Evolutionary conservation across 352 stramenopile genomes (phyloP).

Genomic region (Phytophthora constricta): DNA sequence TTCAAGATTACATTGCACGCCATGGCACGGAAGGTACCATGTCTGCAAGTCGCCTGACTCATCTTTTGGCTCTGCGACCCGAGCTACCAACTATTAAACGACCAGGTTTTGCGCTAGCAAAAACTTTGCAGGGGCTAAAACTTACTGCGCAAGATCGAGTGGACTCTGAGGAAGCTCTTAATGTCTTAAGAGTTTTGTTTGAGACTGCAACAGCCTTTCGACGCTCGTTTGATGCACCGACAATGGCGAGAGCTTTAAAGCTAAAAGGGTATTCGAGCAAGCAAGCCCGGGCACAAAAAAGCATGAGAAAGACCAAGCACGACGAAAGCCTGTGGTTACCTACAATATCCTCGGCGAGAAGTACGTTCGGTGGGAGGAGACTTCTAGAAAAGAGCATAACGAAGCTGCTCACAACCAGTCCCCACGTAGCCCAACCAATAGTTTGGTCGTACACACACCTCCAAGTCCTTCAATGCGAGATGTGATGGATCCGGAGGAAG

Average conservation of each 20-base stretch:
- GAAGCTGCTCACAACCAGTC: constrained; percentile 9
- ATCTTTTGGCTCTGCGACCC: constrained; percentile 49
- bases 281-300: constrained; percentile 28
- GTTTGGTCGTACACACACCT: constrained; percentile 24
- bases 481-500: not conserved
- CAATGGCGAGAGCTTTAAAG: constrained; percentile 14
- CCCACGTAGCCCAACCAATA: constrained; percentile 16
- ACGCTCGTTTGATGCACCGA: constrained; percentile 20
- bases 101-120: constrained; percentile 39
- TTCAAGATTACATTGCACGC: constrained; percentile 50
- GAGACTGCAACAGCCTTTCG: constrained; percentile 10
- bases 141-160: constrained; percentile 33
- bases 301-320: constrained; percentile 27
- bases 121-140: constrained; percentile 41
- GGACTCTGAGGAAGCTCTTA: constrained; percentile 29
- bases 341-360: constrained; percentile 81
- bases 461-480: constrained; percentile 20
- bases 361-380: constrained; percentile 55
- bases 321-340: constrained; percentile 51
- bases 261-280: constrained; percentile 13
- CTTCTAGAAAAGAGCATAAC: constrained; percentile 3
- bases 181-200: constrained; percentile 31
- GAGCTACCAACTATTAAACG: constrained; percentile 41
- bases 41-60: constrained; percentile 40
- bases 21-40: constrained; percentile 47